phyloP scores from a whole-genome alignment of 1,284 basidiomycete genomes.

The Sanghuangporus weigelae region DNA sequence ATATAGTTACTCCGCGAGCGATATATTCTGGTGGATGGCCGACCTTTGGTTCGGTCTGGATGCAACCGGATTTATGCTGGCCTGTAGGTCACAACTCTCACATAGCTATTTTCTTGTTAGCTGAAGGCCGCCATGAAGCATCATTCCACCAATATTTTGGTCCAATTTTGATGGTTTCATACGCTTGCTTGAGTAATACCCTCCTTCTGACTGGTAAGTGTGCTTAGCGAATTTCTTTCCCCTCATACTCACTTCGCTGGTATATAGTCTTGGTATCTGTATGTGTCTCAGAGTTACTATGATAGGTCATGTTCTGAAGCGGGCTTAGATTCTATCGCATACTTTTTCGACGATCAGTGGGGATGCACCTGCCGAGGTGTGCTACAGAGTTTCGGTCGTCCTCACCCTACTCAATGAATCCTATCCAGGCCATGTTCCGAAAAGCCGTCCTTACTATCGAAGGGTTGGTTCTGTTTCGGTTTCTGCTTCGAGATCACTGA shows the following conservation, averaged over 20 bases:
- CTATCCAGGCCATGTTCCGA: slow-evolving; percentile 79
- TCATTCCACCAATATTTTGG: slow-evolving; percentile 82
- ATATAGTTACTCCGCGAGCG: slow-evolving; percentile 40
- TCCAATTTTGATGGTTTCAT: slow-evolving; percentile 81
- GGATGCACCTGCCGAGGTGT: slow-evolving; percentile 86
- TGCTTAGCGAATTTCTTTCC: slow-evolving; percentile 15
- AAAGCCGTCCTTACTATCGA: slow-evolving; percentile 87
- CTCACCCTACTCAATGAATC: slow-evolving; percentile 3
- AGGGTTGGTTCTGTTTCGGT: slow-evolving; percentile 44
- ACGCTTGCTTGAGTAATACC: slow-evolving; percentile 86
- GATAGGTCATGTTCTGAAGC: slow-evolving; percentile 24
- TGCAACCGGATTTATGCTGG: slow-evolving; percentile 76
- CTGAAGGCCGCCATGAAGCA: slow-evolving; percentile 32
- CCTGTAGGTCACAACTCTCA: slow-evolving; percentile 34
- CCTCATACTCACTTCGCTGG: slow-evolving; percentile 9
- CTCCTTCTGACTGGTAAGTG: slow-evolving; percentile 67
- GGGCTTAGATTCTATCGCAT: slow-evolving; percentile 78
- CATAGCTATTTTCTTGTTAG: neutral
- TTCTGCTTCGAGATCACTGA: slow-evolving; percentile 25
- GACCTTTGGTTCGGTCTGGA: slow-evolving; percentile 89
- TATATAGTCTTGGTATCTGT: slow-evolving; percentile 73
- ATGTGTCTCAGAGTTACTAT: slow-evolving; percentile 25
- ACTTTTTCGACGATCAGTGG: slow-evolving; percentile 90
- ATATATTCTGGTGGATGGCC: slow-evolving; percentile 74
- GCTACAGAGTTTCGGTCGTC: slow-evolving; percentile 5